A percentile compares a stretch with the other conserved stretches of the same genome.
These are phyloP conservation scores for Chenopodium formosanum DNA, from an alignment of 148 eudicot species.

Conservation along the genomic window DNA sequence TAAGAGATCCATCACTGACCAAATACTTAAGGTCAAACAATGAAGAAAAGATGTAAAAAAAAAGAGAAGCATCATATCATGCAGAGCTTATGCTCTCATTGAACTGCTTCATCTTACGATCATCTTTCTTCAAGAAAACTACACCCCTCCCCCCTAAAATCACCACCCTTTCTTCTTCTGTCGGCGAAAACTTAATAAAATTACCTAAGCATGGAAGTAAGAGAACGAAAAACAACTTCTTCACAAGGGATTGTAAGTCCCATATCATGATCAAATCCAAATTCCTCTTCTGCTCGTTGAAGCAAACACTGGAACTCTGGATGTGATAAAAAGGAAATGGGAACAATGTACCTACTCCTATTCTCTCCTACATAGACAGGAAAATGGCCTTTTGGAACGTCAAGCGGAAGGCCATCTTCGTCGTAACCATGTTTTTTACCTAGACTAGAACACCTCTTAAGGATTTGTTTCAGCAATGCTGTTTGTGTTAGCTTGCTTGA, in stretches of 20 bases:
- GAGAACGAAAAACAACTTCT: slow-evolving; percentile 67
- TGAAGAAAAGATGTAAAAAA: slow-evolving; percentile 33
- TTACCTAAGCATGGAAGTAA: slow-evolving; percentile 72
- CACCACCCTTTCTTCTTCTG: background rate
- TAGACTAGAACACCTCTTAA: slow-evolving; percentile 76
- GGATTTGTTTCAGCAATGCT: slow-evolving; percentile 65
- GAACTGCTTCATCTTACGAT: slow-evolving; percentile 29
- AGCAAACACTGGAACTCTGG: slow-evolving; percentile 78
- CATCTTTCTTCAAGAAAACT: slow-evolving; percentile 35
- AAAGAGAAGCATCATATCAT: slow-evolving; percentile 42
- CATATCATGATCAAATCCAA: slow-evolving; percentile 79
- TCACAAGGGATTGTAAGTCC: slow-evolving; percentile 91
- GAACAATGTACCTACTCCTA: slow-evolving; percentile 73
- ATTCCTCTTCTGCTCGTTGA: slow-evolving; percentile 75
- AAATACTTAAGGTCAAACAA: slow-evolving; percentile 22
- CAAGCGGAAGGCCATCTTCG: slow-evolving; percentile 55
- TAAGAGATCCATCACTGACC: slow-evolving; percentile 20
- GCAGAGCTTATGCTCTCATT: slow-evolving; percentile 17
- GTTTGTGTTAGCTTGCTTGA: slow-evolving; percentile 58
- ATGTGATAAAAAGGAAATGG: slow-evolving; percentile 62
- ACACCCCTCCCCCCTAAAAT: background rate
- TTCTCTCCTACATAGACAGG: slow-evolving; percentile 81
- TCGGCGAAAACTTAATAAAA: background rate
- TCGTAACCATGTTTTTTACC: slow-evolving; percentile 58
- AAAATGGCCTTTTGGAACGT: slow-evolving; percentile 90